These are phyloP conservation scores for Botrytis pseudocinerea DNA, from an alignment of 2,329 filamentous ascomycete species.

Conservation along the genomic window DNA sequence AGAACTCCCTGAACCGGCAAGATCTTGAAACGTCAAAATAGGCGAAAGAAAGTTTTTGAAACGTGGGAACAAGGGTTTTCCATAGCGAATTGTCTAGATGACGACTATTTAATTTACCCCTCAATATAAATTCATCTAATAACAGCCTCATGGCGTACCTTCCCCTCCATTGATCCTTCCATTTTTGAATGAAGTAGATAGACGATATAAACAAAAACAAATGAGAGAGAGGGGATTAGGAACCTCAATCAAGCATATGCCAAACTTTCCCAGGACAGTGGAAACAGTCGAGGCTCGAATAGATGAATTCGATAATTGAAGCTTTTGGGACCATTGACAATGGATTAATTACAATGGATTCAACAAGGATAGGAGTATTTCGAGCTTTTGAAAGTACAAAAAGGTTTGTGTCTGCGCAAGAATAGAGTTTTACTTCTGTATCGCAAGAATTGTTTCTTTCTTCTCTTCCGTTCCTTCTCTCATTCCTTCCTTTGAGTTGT, in stretches of 20 bases:
- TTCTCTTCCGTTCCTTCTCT: slow-evolving; percentile 13
- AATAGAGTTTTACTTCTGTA: neutral
- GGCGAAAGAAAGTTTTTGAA: neutral
- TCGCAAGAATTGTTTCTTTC: slow-evolving; percentile 10
- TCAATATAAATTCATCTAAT: slow-evolving; percentile 16
- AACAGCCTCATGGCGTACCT: neutral
- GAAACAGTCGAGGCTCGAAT: slow-evolving; percentile 12
- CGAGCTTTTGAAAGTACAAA: slow-evolving; percentile 12
- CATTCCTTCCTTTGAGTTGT: slow-evolving; percentile 5
- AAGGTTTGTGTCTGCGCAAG: slow-evolving; percentile 5
- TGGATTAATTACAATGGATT: neutral
- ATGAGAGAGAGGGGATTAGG: slow-evolving; percentile 15
- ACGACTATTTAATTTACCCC: slow-evolving; percentile 2
- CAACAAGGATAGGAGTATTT: neutral
- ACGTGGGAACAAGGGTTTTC: slow-evolving; percentile 3
- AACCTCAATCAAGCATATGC: neutral
- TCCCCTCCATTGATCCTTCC: neutral
- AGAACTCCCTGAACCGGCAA: neutral
- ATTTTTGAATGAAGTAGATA: slow-evolving; percentile 4
- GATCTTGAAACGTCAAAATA: slow-evolving; percentile 5
- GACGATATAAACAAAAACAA: slow-evolving; percentile 6
- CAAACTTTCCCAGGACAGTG: neutral
- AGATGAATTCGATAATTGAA: slow-evolving; percentile 11
- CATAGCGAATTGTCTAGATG: neutral
- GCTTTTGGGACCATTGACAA: neutral